Evolutionary conservation across 2,329 filamentous ascomycete species (phyloP).

Genomic region (Ampelomyces quisqualis): DNA sequence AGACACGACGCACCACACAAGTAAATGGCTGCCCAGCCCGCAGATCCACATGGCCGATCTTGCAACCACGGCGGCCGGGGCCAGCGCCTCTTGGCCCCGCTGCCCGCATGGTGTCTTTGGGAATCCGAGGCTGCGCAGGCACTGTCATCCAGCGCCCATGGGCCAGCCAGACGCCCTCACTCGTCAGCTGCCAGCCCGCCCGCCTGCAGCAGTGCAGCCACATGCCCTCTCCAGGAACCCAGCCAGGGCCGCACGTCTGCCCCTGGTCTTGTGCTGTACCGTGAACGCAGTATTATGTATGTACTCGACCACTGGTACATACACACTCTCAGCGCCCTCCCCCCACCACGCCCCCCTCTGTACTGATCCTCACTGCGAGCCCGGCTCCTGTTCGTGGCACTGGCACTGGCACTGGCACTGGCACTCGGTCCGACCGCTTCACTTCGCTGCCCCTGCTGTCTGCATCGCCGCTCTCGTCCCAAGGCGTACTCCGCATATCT

Average conservation of each 20-base stretch:
- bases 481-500: constrained; percentile 33
- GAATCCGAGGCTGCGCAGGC: constrained; percentile 41
- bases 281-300: too few species aligned
- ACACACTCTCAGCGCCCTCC: constrained; percentile 26
- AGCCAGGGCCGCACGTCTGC: constrained; percentile 30
- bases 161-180: constrained; percentile 22
- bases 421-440: constrained; percentile 41
- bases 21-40: constrained; percentile 35
- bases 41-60: constrained; percentile 42
- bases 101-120: constrained; percentile 38
- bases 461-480: constrained; percentile 20
- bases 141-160: constrained; percentile 26
- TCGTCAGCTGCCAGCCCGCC: constrained; percentile 24
- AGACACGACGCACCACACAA: constrained; percentile 36
- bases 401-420: constrained; percentile 20
- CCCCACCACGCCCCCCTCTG: constrained; percentile 19
- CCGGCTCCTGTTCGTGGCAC: too few species aligned
- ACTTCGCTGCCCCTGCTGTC: constrained; percentile 30
- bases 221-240: constrained; percentile 36
- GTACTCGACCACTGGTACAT: too few species aligned
- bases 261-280: constrained; percentile 27
- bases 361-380: constrained; percentile 20
- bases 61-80: constrained; percentile 41
- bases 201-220: constrained; percentile 42
- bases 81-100: constrained; percentile 36